Percentiles rank a stretch among this genome's conserved stretches.
Conservation (phyloP, 306 rosid species). For the Corylus americana region DNA sequence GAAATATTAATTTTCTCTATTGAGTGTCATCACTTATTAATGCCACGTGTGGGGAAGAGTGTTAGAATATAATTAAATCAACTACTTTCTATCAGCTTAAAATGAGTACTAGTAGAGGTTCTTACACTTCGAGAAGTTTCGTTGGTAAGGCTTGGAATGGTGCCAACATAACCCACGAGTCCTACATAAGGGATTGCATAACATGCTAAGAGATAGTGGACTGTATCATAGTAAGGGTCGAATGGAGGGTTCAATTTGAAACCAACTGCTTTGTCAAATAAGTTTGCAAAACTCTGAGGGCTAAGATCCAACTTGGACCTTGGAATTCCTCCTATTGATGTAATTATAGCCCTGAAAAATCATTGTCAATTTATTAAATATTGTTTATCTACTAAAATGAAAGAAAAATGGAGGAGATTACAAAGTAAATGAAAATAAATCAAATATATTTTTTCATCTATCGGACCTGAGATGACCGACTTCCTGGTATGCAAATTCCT, state of each 20-base stretch:
- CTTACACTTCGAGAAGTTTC: slow-evolving; percentile 11
- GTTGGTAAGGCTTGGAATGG: slow-evolving; percentile 16
- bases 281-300: slow-evolving; percentile 6
- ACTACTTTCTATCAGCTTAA: too few species aligned
- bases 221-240: slow-evolving; percentile 22
- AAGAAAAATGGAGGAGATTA: background rate
- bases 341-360: slow-evolving; percentile 6
- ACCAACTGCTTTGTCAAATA: slow-evolving; percentile 25
- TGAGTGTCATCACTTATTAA: too few species aligned
- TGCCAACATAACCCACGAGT: slow-evolving; percentile 26
- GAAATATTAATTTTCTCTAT: too few species aligned
- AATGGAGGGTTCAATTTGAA: slow-evolving; percentile 24
- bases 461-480: slow-evolving; percentile 34
- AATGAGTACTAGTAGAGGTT: background rate
- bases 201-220: slow-evolving; percentile 20
- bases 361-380: background rate
- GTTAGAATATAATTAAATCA: too few species aligned
- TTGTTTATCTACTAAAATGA: too few species aligned
- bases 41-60: too few species aligned
- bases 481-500: slow-evolving; percentile 43
- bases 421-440: background rate
- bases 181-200: slow-evolving; percentile 32
- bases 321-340: slow-evolving; percentile 22
- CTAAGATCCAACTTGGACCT: slow-evolving; percentile 37
- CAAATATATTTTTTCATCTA: too few species aligned